Conservation (phyloP, 2,329 filamentous ascomycete species). For the Huntiella moniliformis region DNA sequence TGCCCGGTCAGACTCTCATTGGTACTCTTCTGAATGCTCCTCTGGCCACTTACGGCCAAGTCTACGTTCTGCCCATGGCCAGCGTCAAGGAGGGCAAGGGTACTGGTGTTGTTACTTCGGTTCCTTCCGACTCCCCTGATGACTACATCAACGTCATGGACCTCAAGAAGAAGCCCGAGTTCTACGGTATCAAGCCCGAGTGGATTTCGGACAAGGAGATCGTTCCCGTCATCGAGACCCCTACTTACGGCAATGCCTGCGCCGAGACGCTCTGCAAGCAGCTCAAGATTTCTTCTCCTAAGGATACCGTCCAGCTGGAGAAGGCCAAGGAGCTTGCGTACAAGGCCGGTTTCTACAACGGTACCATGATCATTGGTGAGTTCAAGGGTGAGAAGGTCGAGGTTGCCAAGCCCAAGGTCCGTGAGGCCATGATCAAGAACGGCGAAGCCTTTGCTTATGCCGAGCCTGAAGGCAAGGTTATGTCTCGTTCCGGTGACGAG, state of each 20-base stretch:
- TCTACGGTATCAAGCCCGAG: constrained; percentile 89
- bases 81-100: constrained; percentile 82
- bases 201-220: constrained; percentile 78
- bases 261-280: constrained; percentile 73
- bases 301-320: constrained; percentile 72
- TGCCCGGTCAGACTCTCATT: constrained; percentile 62
- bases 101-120: constrained; percentile 87
- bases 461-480: constrained; percentile 78
- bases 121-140: constrained; percentile 85
- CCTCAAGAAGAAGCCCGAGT: constrained; percentile 84
- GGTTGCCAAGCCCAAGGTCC: constrained; percentile 69
- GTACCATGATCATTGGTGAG: constrained; percentile 70
- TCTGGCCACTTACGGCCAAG: constrained; percentile 64
- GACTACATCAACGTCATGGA: constrained; percentile 83
- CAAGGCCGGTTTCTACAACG: constrained; percentile 95
- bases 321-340: constrained; percentile 94
- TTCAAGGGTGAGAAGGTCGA: constrained; percentile 78
- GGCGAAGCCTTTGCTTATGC: constrained; percentile 78
- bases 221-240: constrained; percentile 73
- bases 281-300: constrained; percentile 91
- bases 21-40: constrained; percentile 83
- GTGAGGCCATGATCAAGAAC: constrained; percentile 55
- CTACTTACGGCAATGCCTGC: constrained; percentile 67
- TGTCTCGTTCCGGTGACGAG: constrained; percentile 76
- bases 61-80: constrained; percentile 90